Conservation (phyloP, 2,329 filamentous ascomycete species). For the Paecilomyces sp. region DNA sequence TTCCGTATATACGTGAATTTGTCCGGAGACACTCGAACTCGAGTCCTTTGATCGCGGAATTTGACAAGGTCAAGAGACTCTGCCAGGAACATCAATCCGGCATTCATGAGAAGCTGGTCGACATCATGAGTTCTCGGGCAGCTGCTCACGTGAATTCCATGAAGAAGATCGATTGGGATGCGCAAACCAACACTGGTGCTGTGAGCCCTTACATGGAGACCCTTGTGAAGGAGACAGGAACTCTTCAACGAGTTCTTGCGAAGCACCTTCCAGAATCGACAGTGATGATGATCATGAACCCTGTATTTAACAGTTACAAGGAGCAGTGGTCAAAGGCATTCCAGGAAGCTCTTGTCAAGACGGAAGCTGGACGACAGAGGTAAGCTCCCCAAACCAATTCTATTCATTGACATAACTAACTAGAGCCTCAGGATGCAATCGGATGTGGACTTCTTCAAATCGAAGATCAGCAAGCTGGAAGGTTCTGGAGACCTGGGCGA, state of each 20-base stretch:
- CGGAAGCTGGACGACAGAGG: constrained; percentile 63
- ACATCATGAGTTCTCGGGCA: constrained; percentile 80
- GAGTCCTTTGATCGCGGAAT: constrained; percentile 63
- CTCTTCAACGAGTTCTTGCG: constrained; percentile 72
- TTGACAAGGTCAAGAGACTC: constrained; percentile 76
- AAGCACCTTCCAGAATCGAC: constrained; percentile 73
- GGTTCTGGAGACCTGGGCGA: constrained; percentile 69
- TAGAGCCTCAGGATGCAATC: constrained; percentile 59
- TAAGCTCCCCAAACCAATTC: constrained; percentile 38
- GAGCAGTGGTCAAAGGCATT: constrained; percentile 71
- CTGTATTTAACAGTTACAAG: constrained; percentile 75
- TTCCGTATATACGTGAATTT: constrained; percentile 88
- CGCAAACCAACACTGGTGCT: constrained; percentile 34
- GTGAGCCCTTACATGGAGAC: constrained; percentile 77
- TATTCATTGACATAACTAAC: constrained; percentile 7
- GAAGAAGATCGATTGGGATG: constrained; percentile 68
- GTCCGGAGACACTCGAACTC: constrained; percentile 65
- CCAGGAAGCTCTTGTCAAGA: constrained; percentile 57
- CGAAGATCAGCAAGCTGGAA: constrained; percentile 67
- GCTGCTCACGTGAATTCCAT: constrained; percentile 67
- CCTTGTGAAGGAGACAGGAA: constrained; percentile 76
- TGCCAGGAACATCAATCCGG: constrained; percentile 84
- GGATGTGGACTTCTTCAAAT: constrained; percentile 67
- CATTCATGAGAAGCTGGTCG: constrained; percentile 87
- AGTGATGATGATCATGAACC: constrained; percentile 75